Base-by-base conservation (phyloP, 2,329 filamentous ascomycete species). In the Venturiaceae sp. region DNA sequence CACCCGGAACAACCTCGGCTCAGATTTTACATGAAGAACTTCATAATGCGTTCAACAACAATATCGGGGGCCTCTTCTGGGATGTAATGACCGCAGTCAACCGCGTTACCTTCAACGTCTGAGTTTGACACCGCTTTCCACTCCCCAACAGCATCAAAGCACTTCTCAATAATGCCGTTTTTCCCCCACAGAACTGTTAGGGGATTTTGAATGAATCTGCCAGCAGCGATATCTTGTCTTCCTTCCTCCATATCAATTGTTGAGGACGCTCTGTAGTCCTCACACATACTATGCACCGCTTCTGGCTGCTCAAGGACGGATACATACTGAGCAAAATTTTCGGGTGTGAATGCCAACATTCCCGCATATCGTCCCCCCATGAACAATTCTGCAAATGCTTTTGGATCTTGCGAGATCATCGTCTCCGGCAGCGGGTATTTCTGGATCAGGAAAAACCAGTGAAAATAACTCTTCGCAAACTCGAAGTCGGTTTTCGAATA, bases 381-480 rank as follows among this genome's bases (percentile, higher is more conserved):
- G 55, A 66, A 66, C 39, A 71, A 64, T 19, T 74, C 69, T 0
- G 73, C 68, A n/a, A 79, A 73, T 33, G 70, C 67, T 5, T 70
- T 64, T 3, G 75, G 73, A 23, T 70, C 65, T 0, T 64, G 66
- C 0, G 67, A 68, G 62, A 77, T 75, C 53, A 81, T 68, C 41
- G 71, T 74, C 63, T 83, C 80, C 0, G 77, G 80, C 4, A 83
- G 72, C 0, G 81, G 77, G 5, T 68, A 68, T 0, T 69, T 65
- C 64, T 84, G 81, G 8, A 81, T 79, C 23, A 83, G 72, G 61
- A 83, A 77, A 57, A 81, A 82, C 80, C 81, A 84, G 67, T 84
- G 81, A 63, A 77, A 83, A 66, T 82, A 83, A 0, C 74, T 72
- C 30, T 69, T 71, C 1, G 79, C 76, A 60, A 81, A 77, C 0